Base-by-base conservation (phyloP, 2,329 filamentous ascomycete species). In the Botrytis medusae region DNA sequence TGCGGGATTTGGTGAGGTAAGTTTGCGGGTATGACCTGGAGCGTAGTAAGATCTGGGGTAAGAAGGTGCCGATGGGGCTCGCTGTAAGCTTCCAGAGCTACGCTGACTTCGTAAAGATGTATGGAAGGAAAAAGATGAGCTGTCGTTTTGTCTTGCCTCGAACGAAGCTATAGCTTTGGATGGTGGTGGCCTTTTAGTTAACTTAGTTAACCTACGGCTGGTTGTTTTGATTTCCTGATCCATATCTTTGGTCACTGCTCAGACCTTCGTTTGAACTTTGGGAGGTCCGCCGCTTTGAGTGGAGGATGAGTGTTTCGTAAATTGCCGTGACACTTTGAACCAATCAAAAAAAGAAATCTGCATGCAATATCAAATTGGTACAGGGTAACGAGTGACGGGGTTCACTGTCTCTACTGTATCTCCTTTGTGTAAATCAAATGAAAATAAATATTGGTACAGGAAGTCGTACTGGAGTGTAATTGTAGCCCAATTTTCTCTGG, bases 71-170 rank as follows among this genome's bases (percentile, higher is more conserved):
- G 87, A 89, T 77, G 89, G 88, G 80, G 87, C 85, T 81, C 88
- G 86, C 81, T 85, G 87, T 81, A 91, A 84, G 81, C 87, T 90
- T 79, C 87, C 86, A 77, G 88, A 89, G 86, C 88, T 91, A 82
- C 86, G 86, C 85, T 89, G 87, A 84, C 87, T 90, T 82, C 86
- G 85, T 78, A 90, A 83, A 77, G 87, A 89, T 32, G 54, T 59
- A 44, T 37, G 51, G 32, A 69, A 57, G 16, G 63, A 40, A 29
- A 69, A 57, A 29, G 54, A 69, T 79, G 84, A 84, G 82, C 85
- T 83, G 84, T 89, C 87, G 83, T 85, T 67, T 84, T 78, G 83
- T 82, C 83, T 84, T 83, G 84, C 83, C 86, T 82, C 80, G 83
- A 84, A 80, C 84, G 84, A 68, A 83, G 86, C 76, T 85, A 72